Percentiles rank a stretch among this genome's conserved stretches.
Evolutionary conservation across 1,139 yeast genomes (phyloP).

Genomic region (Debaryomyces coudertii): DNA sequence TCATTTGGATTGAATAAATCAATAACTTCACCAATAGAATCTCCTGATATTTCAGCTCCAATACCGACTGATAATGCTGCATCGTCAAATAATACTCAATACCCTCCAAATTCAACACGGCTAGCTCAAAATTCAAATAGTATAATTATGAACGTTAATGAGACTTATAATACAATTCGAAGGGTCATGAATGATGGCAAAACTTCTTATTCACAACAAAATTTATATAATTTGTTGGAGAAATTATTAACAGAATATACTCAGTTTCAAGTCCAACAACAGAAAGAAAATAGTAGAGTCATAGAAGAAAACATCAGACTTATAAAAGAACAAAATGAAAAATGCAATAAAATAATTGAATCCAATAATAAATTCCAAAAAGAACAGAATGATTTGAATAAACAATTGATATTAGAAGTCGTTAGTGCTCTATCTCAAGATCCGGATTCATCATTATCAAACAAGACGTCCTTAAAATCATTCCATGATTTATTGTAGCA

Average conservation of each 20-base stretch:
- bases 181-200: not conserved
- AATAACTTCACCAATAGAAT: slow-evolving; percentile 3
- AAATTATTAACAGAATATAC: slow-evolving; percentile 17
- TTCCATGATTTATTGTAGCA: slow-evolving; percentile 10
- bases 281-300: slow-evolving; percentile 17
- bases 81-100: not conserved
- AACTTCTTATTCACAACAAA: not conserved
- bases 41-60: not conserved
- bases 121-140: not conserved
- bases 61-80: not conserved
- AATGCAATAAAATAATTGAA: slow-evolving; percentile 17
- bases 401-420: slow-evolving; percentile 17
- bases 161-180: slow-evolving; percentile 3
- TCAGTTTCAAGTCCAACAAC: slow-evolving; percentile 16
- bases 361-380: slow-evolving; percentile 17
- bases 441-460: slow-evolving; percentile 7
- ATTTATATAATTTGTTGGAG: slow-evolving; percentile 16
- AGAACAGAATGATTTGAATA: slow-evolving; percentile 22
- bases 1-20: slow-evolving; percentile 5
- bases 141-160: not conserved
- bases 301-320: slow-evolving; percentile 19
- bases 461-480: slow-evolving; percentile 10
- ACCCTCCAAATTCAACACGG: not conserved
- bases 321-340: slow-evolving; percentile 14
- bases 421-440: slow-evolving; percentile 9